These are phyloP conservation scores for Flaveria floridana DNA, from an alignment of 140 eudicot genomes.

Conservation along the genomic window DNA sequence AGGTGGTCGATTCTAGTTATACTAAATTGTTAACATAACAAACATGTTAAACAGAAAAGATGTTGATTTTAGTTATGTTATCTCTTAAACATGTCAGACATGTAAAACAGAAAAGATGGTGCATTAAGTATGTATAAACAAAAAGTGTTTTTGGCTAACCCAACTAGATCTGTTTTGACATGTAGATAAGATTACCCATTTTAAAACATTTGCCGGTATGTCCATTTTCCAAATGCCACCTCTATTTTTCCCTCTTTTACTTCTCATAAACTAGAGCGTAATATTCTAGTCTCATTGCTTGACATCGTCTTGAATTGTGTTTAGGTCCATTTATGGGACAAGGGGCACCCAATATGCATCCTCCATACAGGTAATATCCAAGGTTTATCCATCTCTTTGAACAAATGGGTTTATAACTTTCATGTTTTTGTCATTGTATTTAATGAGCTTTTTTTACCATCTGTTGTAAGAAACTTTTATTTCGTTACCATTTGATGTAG, in stretches of 20 bases:
- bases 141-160: not conserved
- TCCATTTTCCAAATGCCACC: not conserved
- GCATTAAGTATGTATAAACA: not conserved
- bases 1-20: not conserved
- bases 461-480: not conserved
- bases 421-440: not conserved
- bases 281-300: slow-evolving; percentile 11
- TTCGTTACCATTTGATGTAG: not conserved
- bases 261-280: not conserved
- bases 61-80: not conserved
- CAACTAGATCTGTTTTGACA: not conserved
- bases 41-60: not conserved
- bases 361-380: slow-evolving; percentile 22
- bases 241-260: not conserved
- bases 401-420: not conserved
- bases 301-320: not conserved
- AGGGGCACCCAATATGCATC: slow-evolving; percentile 20
- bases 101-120: slow-evolving; percentile 5
- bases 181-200: not conserved
- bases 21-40: not conserved
- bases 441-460: not conserved
- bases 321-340: slow-evolving; percentile 33
- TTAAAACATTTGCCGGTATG: not conserved
- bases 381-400: slow-evolving; percentile 2
- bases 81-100: not conserved